Evolutionary conservation across 148 eudicot genomes (phyloP), one percentile per base, ranked within the genome.

Genomic region (Amaranthus hypochondriacus): DNA sequence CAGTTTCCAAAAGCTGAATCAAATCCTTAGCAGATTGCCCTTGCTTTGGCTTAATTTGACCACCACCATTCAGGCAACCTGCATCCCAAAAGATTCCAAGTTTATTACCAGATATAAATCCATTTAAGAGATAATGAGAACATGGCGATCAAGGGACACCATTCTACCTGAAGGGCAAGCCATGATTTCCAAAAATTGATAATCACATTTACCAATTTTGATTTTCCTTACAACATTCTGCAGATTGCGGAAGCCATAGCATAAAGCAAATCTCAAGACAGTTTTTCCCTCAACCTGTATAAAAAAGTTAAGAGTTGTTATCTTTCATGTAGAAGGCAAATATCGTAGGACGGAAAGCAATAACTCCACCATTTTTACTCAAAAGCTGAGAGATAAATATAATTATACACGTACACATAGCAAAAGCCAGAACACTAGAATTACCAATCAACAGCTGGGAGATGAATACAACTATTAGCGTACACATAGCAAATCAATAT

Each of bases 61-160:
- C 98, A 62, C 96, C 98, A 53, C 98, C 98, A 79, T 94, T 92
- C 75, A 95, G 83, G 86, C 97, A 91, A 75, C 98, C 98, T 91
- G 87, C 75, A 56, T 4, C 59, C 46, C 7, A 55, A 54, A 56
- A 60, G 39, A 75, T 68, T 59, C 12, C 63, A 55, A 14, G 62
- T 71, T 69, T 47, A 49, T 47, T 12, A 6, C 15, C 48, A 54
- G 2, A 62, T 56, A 4, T 12, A 43, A 8, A 56, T 64, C 46
- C 52, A 77, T 1, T 48, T 48, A 39, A n/a, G 13, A 21, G 39
- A 58, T 56, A 49, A 18, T 46, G 52, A 28, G 58, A 48, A 53
- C 15, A 51, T 4, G 48, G 55, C 43, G 43, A 53, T 14, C 49
- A 63, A 7, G 52, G 49, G 39, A 14, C 15, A 55, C n/a, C 1